Percentiles rank a stretch among this genome's conserved stretches.
Evolutionary conservation across 163 green algal genomes (phyloP).

Genomic region (Prototheca cutis): DNA sequence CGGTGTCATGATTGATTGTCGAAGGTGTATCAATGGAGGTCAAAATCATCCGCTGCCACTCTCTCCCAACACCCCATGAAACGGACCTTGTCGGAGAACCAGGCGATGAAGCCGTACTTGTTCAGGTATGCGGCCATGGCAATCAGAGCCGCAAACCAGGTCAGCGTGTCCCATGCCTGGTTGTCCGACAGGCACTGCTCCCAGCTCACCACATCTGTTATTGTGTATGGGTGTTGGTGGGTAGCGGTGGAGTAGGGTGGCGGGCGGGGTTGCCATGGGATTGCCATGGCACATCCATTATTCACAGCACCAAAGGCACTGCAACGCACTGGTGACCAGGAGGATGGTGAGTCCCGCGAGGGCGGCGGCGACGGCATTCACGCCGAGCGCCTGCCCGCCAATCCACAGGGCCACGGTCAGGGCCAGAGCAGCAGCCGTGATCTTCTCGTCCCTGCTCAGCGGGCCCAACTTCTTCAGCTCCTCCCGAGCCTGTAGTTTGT

Average conservation of each 20-base stretch:
- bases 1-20: no score
- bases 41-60: no score
- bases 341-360: conserved; percentile 86
- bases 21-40: no score
- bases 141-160: conserved; percentile 96
- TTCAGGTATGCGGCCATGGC: conserved; percentile 97
- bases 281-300: no score
- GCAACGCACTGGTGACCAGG: conserved; percentile 65
- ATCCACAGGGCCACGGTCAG: conserved; percentile 91
- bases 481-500: conserved; percentile 33
- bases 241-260: no score
- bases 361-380: conserved; percentile 87
- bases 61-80: background rate
- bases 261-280: no score
- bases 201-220: conserved; percentile 72
- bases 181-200: conserved; percentile 83
- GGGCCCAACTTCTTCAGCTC: conserved; percentile 89
- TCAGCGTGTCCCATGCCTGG: conserved; percentile 95
- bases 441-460: conserved; percentile 89
- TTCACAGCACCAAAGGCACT: no score
- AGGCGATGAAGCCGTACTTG: conserved; percentile 95
- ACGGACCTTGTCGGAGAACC: conserved; percentile 76
- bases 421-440: conserved; percentile 80
- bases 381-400: conserved; percentile 71
- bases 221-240: background rate